Evolutionary conservation across 2,329 filamentous ascomycete species (phyloP).

Genomic region (Phialophora macrospora): DNA sequence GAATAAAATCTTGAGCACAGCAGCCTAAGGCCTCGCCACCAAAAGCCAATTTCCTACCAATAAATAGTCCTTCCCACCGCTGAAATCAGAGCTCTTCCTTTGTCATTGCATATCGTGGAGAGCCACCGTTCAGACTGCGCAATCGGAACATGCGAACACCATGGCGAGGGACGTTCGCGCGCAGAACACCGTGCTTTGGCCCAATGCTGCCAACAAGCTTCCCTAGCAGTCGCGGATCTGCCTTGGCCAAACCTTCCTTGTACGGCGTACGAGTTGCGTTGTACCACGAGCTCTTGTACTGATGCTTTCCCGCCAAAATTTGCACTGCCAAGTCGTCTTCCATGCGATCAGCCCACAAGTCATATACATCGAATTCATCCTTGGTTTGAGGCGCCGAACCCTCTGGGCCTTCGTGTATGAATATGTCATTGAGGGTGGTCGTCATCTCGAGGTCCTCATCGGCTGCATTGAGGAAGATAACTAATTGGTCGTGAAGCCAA

Average conservation of each 20-base stretch:
- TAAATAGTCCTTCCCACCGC: not conserved
- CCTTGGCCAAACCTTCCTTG: constrained; percentile 51
- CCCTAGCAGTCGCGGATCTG: constrained; percentile 54
- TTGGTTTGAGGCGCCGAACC: constrained; percentile 51
- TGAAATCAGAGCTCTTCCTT: constrained; percentile 28
- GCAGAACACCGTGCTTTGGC: constrained; percentile 46
- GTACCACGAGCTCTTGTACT: constrained; percentile 49
- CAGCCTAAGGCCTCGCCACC: not conserved
- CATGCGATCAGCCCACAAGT: constrained; percentile 63
- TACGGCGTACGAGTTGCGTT: constrained; percentile 57
- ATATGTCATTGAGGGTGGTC: constrained; percentile 59
- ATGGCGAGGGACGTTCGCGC: constrained; percentile 50
- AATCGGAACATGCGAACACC: constrained; percentile 57
- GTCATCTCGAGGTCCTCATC: constrained; percentile 53
- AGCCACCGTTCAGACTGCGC: constrained; percentile 37
- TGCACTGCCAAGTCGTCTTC: constrained; percentile 50
- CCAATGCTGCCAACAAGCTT: constrained; percentile 53
- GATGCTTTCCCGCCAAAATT: constrained; percentile 49
- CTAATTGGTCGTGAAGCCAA: constrained; percentile 54
- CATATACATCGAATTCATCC: constrained; percentile 58
- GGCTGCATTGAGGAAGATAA: constrained; percentile 60
- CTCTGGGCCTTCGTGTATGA: constrained; percentile 53
- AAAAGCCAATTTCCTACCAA: not conserved
- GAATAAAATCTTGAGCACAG: not conserved
- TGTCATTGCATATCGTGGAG: constrained; percentile 18